A percentile compares a stretch with the other conserved stretches of the same genome.
Conservation (phyloP, 129 eudicot genomes). For the Arctium minus region DNA sequence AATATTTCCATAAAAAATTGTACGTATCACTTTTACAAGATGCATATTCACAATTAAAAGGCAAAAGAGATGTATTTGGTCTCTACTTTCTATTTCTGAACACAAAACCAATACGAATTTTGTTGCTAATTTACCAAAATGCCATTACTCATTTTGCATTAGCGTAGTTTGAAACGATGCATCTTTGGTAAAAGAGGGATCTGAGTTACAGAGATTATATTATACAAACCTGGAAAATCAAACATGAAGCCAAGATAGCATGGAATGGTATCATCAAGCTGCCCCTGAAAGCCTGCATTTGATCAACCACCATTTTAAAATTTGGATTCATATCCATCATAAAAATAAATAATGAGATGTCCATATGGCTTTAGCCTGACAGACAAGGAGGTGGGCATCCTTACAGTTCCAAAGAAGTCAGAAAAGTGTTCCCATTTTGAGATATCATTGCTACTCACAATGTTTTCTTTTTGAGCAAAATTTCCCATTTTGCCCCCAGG, state of each 20-base stretch:
- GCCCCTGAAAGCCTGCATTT: slow-evolving; percentile 80
- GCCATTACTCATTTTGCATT: not conserved
- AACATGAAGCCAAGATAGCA: slow-evolving; percentile 61
- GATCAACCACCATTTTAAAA: not conserved
- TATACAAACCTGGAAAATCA: slow-evolving; percentile 67
- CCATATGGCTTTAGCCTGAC: not conserved
- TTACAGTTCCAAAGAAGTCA: not conserved
- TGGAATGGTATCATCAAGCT: slow-evolving; percentile 87
- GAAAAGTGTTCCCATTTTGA: not conserved
- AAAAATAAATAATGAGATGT: not conserved
- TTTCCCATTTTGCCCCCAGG: not conserved
- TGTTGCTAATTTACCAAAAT: not conserved
- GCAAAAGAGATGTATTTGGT: not conserved
- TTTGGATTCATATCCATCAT: not conserved
- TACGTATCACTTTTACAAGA: not conserved
- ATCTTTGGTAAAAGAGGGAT: not conserved
- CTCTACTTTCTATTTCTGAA: not conserved
- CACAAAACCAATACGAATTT: not conserved
- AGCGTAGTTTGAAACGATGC: not conserved
- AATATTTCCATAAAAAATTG: not conserved
- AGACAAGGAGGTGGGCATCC: not conserved
- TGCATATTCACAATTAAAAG: not conserved
- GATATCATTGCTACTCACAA: not conserved
- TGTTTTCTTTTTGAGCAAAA: not conserved
- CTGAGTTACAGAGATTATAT: not conserved